Base-by-base conservation (phyloP, 345 rosid genomes). In the Jatropha curcas region DNA sequence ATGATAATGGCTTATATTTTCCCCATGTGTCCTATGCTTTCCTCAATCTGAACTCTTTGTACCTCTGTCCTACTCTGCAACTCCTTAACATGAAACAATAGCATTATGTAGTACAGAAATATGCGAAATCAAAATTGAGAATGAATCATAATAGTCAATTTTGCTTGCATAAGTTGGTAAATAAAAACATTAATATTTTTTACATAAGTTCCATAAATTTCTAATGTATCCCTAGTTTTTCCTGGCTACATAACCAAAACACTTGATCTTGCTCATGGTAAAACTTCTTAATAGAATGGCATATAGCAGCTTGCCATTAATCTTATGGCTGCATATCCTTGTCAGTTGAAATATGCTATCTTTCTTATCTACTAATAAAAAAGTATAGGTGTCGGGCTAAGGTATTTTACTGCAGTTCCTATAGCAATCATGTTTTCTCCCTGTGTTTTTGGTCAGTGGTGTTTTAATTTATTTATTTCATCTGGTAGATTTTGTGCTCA, bases 401-500 rank as follows among this genome's bases (percentile, higher is more conserved):
- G 71, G 22, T 68, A 34, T 17, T 34, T 34, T 20, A 2, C 55
- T 46, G 1, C 4, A 31, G 41, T 52, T 30, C 33, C 22, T 34
- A 31, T 51, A 37, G 22, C 30, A 25, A 37, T 61, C 17, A 8
- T 55, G 4, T 39, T 55, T 53, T 68, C 62, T 68, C 25, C 25
- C 56, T 4, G 30, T 68, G 20, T 55, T 72, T 61, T 34, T 52
- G 45, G 6, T 45, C 58, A 37, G 30, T 24, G 35, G 37, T 62
- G 19, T 59, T 53, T 70, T 73, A 39, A 30, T 57, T 71, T 72
- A 46, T 61, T 51, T 16, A 55, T 70, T 72, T 77, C 22, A 65
- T 80, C 69, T 81, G 77, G 61, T 79, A 93, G 94, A 85, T 77
- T 61, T 52, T 76, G 68, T 33, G 69, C 81, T 79, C 84, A 78